Evolutionary conservation across 148 eudicot species (phyloP), one percentile per base, ranked within the genome.

Genomic region (Rhododendron mucronatum): DNA sequence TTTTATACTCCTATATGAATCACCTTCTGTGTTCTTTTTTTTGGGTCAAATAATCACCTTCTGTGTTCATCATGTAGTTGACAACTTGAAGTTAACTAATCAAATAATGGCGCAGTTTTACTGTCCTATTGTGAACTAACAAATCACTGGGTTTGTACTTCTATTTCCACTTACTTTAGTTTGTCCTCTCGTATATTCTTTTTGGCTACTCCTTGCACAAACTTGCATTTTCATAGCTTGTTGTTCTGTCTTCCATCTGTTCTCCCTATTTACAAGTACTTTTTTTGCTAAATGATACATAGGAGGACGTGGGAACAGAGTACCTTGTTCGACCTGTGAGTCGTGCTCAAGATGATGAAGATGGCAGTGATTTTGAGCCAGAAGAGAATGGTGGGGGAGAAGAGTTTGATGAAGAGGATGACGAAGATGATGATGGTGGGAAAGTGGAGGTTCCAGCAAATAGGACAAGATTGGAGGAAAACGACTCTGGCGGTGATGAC

Each of bases 281-380:
- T 48, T 26, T 28, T 71, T 2, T 18, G 5, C 80, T 74, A 21
- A 51, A 73, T 23, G 50, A 63, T 41, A 41, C 45, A 20, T 82
- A 95, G 98, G 96, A 93, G 90, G 93, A 91, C 80, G 77, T 92
- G 85, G 93, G 94, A 83, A 95, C 98, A 0, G 98, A 91, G 86
- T 95, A 95, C 82, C 93, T 95, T 23, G 96, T 93, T 55, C 91
- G 92, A 39, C 98, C 98, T 13, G 88, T 95, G 1, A 94, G 87
- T 82, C 93, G 86, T 74, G 93, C 96, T 86, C 96, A 92, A 89
- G 98, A 95, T 47, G 92, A 95, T 89, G 94, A 92, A 85, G 94
- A 92, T 86, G 92, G 93, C 15, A 93, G 95, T 81, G 98, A 95
- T 71, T 93, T 93, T 80, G 98, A 95, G 51, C 98, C 95, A 41